A percentile compares a stretch with the other conserved stretches of the same genome.
Conservation (phyloP, 2,329 filamentous ascomycete species). For the Exophiala aquamarina region DNA sequence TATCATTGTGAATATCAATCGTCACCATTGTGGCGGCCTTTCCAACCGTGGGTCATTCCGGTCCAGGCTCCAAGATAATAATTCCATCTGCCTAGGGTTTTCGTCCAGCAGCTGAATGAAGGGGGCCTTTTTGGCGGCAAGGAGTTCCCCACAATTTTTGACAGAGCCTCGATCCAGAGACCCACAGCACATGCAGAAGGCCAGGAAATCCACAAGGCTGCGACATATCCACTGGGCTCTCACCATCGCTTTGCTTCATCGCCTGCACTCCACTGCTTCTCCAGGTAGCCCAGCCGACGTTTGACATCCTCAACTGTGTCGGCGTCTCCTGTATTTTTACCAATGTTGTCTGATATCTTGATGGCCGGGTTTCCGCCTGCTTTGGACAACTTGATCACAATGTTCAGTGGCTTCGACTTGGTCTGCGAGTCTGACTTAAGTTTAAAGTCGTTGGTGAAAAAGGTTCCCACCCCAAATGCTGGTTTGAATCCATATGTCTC, state of each 20-base stretch:
- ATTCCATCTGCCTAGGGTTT: too few species aligned
- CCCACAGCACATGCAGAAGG: slow-evolving; percentile 3
- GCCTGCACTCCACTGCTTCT: slow-evolving; percentile 78
- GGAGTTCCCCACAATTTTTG: slow-evolving; percentile 12
- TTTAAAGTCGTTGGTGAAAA: slow-evolving; percentile 91
- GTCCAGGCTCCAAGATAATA: too few species aligned
- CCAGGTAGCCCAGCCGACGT: slow-evolving; percentile 77
- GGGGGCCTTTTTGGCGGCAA: too few species aligned
- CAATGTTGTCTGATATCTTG: slow-evolving; percentile 88
- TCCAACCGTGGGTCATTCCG: too few species aligned
- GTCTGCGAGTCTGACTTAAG: slow-evolving; percentile 64
- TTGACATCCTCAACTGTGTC: slow-evolving; percentile 80
- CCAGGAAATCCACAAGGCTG: slow-evolving; percentile 21
- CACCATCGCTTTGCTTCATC: slow-evolving; percentile 86
- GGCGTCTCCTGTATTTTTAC: slow-evolving; percentile 92
- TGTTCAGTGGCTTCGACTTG: slow-evolving; percentile 91
- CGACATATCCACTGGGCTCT: slow-evolving; percentile 39
- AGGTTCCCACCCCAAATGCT: slow-evolving; percentile 92
- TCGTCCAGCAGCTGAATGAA: too few species aligned
- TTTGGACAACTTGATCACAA: slow-evolving; percentile 94
- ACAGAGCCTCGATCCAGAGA: slow-evolving; percentile 19
- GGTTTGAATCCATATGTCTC: slow-evolving; percentile 79
- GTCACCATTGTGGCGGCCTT: neutral
- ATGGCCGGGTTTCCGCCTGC: slow-evolving; percentile 78
- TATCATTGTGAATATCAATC: too few species aligned